Evolutionary conservation across 225 moss, liverwort and hornwort species (phyloP), one percentile per base, ranked within the genome.

Genomic region (Antitrichia curtipendula): DNA sequence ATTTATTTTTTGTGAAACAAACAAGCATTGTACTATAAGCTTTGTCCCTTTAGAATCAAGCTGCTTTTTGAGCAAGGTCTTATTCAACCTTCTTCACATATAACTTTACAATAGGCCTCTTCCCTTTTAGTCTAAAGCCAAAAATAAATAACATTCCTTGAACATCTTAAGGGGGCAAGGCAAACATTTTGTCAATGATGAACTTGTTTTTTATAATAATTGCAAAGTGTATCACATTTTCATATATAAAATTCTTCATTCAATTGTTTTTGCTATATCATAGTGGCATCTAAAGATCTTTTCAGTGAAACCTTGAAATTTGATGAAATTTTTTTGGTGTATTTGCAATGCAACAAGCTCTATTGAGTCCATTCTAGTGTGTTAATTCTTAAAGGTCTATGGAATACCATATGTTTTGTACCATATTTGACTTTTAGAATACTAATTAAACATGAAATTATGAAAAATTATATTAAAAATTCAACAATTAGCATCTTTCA

Each of bases 361-460:
- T 1, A 2, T 49, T 49, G 8, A 49, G 49, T 49, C 49, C 49
- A 49, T n/a, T n/a, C 4, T 21, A n/a, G 2, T 31, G 0, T 31
- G 0, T 62, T 62, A 62, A 8, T 15, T 14, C 29, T 62, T 62
- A 16, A 62, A 62, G 66, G 12, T 66, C 21, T n/a, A 66, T n/a
- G 4, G n/a, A 6, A 3, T 66, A 66, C 0, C 0, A 1, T 21
- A 21, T 20, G 21, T n/a, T 66, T 0, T 7, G 0, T 66, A n/a
- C 4, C 7, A n/a, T 21, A n/a, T 66, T 63, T 63, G 63, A 34
- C 8, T 32, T 31, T 23, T 34, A 32, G 8, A 32, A 63, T 63
- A 17, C 17, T 8, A 63, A 32, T 63, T 63, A 63, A 16, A 32
- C 24, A 31, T 2, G 2, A 31, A 63, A 16, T 63, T 63, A 63